Base-by-base conservation (phyloP, 2,329 filamentous ascomycete species). In the Colletotrichum tabaci region DNA sequence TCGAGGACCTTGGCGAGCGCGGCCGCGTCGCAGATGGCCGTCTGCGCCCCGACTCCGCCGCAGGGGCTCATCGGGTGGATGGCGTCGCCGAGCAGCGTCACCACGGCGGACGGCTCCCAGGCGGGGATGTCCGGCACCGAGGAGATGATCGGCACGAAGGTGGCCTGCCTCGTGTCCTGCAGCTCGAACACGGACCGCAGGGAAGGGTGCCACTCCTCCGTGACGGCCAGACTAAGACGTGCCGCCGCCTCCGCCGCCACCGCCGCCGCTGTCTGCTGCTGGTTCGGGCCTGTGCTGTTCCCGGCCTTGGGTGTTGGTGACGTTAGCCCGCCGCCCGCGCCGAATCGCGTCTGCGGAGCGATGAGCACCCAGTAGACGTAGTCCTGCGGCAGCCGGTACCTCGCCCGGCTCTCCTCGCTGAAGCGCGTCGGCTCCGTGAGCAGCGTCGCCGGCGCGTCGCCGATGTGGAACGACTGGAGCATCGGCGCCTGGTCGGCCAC, bases 121-220 rank as follows among this genome's bases (percentile, higher is more conserved):
- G 87, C 83, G 0, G 90, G 90, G 0, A 92, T 88, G 2, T 89
- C 89, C 0, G 89, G 90, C 0, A 84, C 86, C 0, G 89, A 91
- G 74, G 88, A 91, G 2, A 89, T 91, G 61, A 92, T 91, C 75
- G 91, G 92, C 89, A 89, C 91, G 74, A 92, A 91, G 0, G 90
- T 89, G 0, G 90, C 87, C 73, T 92, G 88, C 0, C 79, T 73
- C 67, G 86, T 87, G 6, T 81, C 77, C 87, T 91, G 91, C 47
- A 90, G 75, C 8, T 91, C 88, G 71, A 92, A 87, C 0, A 92
- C 78, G 1, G 89, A 84, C 76, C 83, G 86, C 56, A 92, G 79
- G 3, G 85, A 83, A 18, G 86, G 82, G 76, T 90, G 84, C 64
- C 64, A 67, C 56, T 67, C 64, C n/a, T 80, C 76, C 0, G 88